These are phyloP conservation scores for Hibiscus mutabilis DNA, from an alignment of 345 rosid species.

Conservation along the genomic window DNA sequence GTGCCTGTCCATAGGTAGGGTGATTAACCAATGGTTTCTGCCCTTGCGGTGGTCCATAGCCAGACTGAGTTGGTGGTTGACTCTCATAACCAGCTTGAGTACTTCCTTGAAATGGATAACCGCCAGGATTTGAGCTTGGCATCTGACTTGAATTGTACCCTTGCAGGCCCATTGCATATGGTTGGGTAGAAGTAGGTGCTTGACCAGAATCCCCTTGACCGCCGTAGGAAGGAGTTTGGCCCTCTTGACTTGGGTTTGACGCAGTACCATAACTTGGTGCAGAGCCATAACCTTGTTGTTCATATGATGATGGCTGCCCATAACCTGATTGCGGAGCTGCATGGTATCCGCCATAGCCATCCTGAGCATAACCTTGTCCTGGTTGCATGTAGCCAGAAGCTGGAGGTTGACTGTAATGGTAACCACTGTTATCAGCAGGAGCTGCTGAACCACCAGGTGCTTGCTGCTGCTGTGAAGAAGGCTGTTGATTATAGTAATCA, in stretches of 20 bases:
- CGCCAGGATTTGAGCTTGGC: conserved; percentile 40
- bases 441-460: conserved; percentile 53
- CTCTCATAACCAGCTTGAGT: conserved; percentile 58
- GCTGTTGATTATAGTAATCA: conserved; percentile 83
- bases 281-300: conserved; percentile 63
- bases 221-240: conserved; percentile 44
- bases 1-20: conserved; percentile 71
- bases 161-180: conserved; percentile 48
- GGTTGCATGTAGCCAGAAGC: conserved; percentile 68
- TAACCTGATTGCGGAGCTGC: conserved; percentile 62
- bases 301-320: conserved; percentile 62
- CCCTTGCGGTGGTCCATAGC: conserved; percentile 67
- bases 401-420: conserved; percentile 60
- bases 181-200: conserved; percentile 42
- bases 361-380: conserved; percentile 75
- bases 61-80: conserved; percentile 53
- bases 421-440: conserved; percentile 54
- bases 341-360: conserved; percentile 70
- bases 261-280: conserved; percentile 46
- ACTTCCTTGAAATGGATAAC: conserved; percentile 50
- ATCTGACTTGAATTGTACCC: conserved; percentile 54
- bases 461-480: conserved; percentile 57
- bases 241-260: conserved; percentile 62
- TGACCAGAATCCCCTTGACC: conserved; percentile 65
- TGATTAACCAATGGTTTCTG: conserved; percentile 55